Conservation (phyloP, 495 filamentous ascomycete species). For the Penicillium simplicissimum region DNA sequence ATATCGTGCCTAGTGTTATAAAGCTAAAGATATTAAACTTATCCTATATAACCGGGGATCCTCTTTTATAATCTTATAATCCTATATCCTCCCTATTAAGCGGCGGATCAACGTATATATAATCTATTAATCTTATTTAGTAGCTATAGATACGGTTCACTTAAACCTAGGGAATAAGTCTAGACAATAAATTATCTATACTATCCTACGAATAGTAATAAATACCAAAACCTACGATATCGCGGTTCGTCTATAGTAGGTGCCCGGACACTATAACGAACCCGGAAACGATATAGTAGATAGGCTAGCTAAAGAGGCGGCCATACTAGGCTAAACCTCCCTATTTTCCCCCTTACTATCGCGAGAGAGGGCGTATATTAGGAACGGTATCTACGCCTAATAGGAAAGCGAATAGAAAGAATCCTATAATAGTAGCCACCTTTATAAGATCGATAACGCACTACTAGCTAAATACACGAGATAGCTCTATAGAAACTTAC, state of each 20-base stretch:
- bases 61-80: too few species aligned
- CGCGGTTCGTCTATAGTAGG: conserved; percentile 21
- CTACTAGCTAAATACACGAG: conserved; percentile 23
- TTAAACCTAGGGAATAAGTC: conserved; percentile 23
- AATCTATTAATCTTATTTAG: too few species aligned
- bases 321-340: conserved; percentile 15
- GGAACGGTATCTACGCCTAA: conserved; percentile 7
- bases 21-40: too few species aligned
- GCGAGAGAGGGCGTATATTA: conserved; percentile 15
- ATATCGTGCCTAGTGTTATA: too few species aligned
- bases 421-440: conserved; percentile 10
- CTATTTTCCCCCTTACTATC: conserved; percentile 21
- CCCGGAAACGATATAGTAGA: conserved; percentile 19
- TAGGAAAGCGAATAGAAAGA: conserved; percentile 23
- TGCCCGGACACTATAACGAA: conserved; percentile 18
- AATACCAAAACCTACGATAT: conserved; percentile 14
- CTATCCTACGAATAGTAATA: conserved; percentile 18
- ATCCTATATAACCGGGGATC: too few species aligned
- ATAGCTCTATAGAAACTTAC: conserved; percentile 15
- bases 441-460: conserved; percentile 16
- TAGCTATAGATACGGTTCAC: too few species aligned
- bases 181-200: conserved; percentile 24
- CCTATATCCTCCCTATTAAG: too few species aligned
- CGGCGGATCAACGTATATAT: too few species aligned
- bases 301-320: conserved; percentile 13